Base-by-base conservation (phyloP, 176 grass and related monocot genomes). In the Luzula sylvatica region DNA sequence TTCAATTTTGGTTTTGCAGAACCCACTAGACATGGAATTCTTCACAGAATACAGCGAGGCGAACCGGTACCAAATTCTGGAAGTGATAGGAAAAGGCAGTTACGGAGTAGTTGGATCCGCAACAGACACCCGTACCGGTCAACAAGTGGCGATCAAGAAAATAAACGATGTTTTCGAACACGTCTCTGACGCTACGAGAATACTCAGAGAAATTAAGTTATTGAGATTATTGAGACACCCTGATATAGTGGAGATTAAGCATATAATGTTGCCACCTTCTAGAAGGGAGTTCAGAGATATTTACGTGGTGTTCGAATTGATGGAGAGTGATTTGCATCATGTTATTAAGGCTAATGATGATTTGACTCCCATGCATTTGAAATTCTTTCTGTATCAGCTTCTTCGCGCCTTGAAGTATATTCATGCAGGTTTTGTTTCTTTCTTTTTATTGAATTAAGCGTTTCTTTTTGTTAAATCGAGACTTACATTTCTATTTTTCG, bases 21-120 rank as follows among this genome's bases (percentile, higher is more conserved):
- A 29, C 62, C 69, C 38, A 25, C 58, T 70, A 65, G 78, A 59
- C 43, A 83, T 74, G 75, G 72, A 77, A 47, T 94, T 94, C 55
- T 94, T 94, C 72, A 94, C 88, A 7, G 88, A 94, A 59, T 94
- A 83, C 46, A 72, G 75, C 30, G 87, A 94, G 65, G 78, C 78
- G 15, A 87, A 54, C 69, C 71, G 52, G 17, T 94, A 80, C 17
- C 78, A 94, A 20, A 82, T 94, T 16, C 72, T 83, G 72, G 68
- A 83, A 65, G 64, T 94, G 8, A 65, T 94, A 63, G 87, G 87
- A 52, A 83, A 77, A 50, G 87, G 87, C 26, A 83, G 87, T 52
- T 94, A 83, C 54, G 87, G 87, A 17, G 78, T 94, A 27, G 87
- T 94, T 42, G 87, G 78, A 38, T 75, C 83, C 43, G 82, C 82